These are phyloP conservation scores for Ogataea hybrid DNA, from an alignment of 1,139 yeast genomes.

Conservation along the genomic window DNA sequence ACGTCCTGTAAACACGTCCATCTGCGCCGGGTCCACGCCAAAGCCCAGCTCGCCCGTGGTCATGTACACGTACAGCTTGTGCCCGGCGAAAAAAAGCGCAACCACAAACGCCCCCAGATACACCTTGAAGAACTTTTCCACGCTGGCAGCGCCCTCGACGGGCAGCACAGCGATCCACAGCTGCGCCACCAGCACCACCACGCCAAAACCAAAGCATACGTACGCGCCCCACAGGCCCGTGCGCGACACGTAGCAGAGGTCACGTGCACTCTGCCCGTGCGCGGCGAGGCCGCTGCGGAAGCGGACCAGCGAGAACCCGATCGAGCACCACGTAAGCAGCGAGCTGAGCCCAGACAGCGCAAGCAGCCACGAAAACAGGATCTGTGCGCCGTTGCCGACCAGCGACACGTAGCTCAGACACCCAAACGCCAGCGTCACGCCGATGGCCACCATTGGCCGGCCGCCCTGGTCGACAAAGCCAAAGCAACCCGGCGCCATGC, in stretches of 20 bases:
- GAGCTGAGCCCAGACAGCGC: constrained; percentile 63
- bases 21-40: constrained; percentile 37
- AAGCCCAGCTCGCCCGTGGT: constrained; percentile 20
- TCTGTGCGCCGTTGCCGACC: constrained; percentile 41
- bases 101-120: constrained; percentile 37
- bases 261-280: constrained; percentile 44
- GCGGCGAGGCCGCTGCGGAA: constrained; percentile 49
- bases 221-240: constrained; percentile 49
- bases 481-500: constrained; percentile 40
- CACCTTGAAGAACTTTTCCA: constrained; percentile 34
- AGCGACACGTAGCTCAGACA: constrained; percentile 60
- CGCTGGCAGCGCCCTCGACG: constrained; percentile 27
- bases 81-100: constrained; percentile 33
- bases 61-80: constrained; percentile 33
- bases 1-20: constrained; percentile 45
- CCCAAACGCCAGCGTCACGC: constrained; percentile 52
- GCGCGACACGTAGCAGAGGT: constrained; percentile 47
- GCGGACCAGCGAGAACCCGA: constrained; percentile 49
- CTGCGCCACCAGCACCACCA: constrained; percentile 27
- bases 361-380: constrained; percentile 63
- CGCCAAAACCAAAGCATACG: constrained; percentile 41
- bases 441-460: constrained; percentile 53
- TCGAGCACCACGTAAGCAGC: constrained; percentile 56
- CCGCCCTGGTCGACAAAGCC: constrained; percentile 58
- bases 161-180: constrained; percentile 34